Base-by-base conservation (phyloP, 2,329 filamentous ascomycete genomes). In the Aplosporella prunicola region DNA sequence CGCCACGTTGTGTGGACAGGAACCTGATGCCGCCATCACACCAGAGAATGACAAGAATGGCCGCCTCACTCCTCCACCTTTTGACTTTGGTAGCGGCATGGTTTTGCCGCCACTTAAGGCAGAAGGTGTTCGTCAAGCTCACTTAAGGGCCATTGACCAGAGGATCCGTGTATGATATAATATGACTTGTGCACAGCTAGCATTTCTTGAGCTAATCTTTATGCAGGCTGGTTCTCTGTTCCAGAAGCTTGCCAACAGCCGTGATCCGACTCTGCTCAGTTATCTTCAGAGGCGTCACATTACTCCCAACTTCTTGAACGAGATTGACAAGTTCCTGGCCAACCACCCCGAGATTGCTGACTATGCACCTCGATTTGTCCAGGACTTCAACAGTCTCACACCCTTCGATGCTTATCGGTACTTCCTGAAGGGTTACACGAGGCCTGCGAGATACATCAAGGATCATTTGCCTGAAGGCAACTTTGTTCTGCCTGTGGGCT, bases 401-500 rank as follows among this genome's bases (percentile, higher is more conserved):
- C 50, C 52, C 4, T 38, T 54, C 2, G 35, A 49, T 2, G 51
- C 51, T 0, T 54, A 53, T 28, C 41, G 41, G 17, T 44, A 42
- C 36, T 55, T 55, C 34, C 16, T 55, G 20, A 49, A 45, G 15
- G 52, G 51, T 3, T 55, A 53, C 33, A 52, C 47, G 6, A 41
- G 45, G 11, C 52, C 52, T 20, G 51, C 51, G 3, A 44, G 52
- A 42, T 55, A 47, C 17, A 28, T 47, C 9, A 39, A 43, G 4
- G 49, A 47, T 3, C 27, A 49, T 13, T 35, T 51, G n/a, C 41
- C 40, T 13, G 40, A 47, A 1, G 39, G 29, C 2, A 16, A 34
- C 25, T 47, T 53, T 36, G 35, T 11, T 1, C 25, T 53, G 3
- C 42, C 45, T 1, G 9, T 35, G 2, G 35, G 32, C 23, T 50